phyloP scores from a whole-genome alignment of 2,329 filamentous ascomycete species.

The Fusarium chaquense region DNA sequence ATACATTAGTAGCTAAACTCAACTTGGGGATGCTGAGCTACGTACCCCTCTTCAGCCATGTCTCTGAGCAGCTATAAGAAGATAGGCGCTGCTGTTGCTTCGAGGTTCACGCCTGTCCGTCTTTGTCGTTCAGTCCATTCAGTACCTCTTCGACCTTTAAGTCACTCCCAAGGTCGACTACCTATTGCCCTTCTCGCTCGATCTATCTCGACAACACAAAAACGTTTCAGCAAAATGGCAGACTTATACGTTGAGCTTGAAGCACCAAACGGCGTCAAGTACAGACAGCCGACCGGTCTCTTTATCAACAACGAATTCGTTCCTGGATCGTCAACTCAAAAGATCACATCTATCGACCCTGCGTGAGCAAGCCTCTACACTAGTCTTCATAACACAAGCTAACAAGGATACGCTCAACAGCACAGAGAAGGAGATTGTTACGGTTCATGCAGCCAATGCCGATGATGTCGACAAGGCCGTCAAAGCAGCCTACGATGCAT shows the following conservation, averaged over 20 bases:
- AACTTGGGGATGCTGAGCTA: conserved; percentile 20
- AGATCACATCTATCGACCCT: conserved; percentile 48
- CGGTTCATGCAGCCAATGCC: conserved; percentile 48
- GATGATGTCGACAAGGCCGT: conserved; percentile 50
- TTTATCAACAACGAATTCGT: conserved; percentile 91
- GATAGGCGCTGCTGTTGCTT: conserved; percentile 33
- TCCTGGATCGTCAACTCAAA: conserved; percentile 42
- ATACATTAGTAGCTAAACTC: conserved; percentile 13
- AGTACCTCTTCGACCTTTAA: conserved; percentile 5
- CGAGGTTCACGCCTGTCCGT: conserved; percentile 10
- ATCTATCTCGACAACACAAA: conserved; percentile 22
- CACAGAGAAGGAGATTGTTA: conserved; percentile 48
- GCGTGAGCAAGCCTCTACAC: conserved; percentile 39
- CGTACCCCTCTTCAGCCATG: conserved; percentile 35
- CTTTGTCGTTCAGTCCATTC: conserved; percentile 13
- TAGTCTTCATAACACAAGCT: background rate
- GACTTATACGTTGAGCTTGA: conserved; percentile 68
- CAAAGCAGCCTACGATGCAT: conserved; percentile 69
- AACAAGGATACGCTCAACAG: conserved; percentile 19
- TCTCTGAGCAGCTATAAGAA: conserved; percentile 38
- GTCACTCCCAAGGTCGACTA: conserved; percentile 24
- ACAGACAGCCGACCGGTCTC: conserved; percentile 78
- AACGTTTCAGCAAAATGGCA: conserved; percentile 42
- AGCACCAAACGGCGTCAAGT: conserved; percentile 82
- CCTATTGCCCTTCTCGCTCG: conserved; percentile 17